These are phyloP conservation scores for Fusarium albidum DNA, from an alignment of 2,329 filamentous ascomycete species.

Conservation along the genomic window DNA sequence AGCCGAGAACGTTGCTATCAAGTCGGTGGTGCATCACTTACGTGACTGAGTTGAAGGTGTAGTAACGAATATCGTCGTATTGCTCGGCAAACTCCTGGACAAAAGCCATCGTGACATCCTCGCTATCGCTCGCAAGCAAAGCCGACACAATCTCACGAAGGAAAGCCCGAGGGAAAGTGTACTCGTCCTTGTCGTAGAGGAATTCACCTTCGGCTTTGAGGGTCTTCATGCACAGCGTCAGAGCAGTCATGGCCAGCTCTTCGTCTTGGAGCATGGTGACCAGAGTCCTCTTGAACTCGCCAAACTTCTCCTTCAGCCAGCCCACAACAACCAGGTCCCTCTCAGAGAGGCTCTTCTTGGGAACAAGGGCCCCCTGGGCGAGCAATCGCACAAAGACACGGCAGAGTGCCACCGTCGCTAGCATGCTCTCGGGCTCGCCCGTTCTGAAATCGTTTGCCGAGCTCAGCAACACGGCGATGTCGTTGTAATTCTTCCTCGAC, in stretches of 20 bases:
- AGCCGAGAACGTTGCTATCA: neutral
- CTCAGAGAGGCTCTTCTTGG: conserved; percentile 71
- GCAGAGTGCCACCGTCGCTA: conserved; percentile 83
- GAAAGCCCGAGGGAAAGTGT: conserved; percentile 73
- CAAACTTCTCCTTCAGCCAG: conserved; percentile 81
- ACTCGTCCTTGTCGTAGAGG: conserved; percentile 67
- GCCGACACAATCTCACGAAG: conserved; percentile 71
- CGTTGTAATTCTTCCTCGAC: conserved; percentile 91
- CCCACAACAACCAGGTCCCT: conserved; percentile 77
- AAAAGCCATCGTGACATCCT: conserved; percentile 74
- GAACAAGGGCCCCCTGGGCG: conserved; percentile 74
- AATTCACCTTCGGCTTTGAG: conserved; percentile 80
- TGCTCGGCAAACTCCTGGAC: conserved; percentile 79
- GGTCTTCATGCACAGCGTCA: conserved; percentile 84
- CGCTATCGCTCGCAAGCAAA: conserved; percentile 66
- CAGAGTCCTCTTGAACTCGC: conserved; percentile 73
- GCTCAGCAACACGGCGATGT: conserved; percentile 77
- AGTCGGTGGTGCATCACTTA: conserved; percentile 56
- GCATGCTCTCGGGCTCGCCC: conserved; percentile 62
- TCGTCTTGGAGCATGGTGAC: conserved; percentile 68
- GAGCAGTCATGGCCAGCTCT: conserved; percentile 71
- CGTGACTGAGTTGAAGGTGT: conserved; percentile 79
- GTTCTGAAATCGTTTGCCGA: conserved; percentile 57
- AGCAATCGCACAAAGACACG: conserved; percentile 85
- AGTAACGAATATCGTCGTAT: conserved; percentile 86